Base-by-base conservation (phyloP, 805 yeast species). In the Priceomyces fermenticarens region DNA sequence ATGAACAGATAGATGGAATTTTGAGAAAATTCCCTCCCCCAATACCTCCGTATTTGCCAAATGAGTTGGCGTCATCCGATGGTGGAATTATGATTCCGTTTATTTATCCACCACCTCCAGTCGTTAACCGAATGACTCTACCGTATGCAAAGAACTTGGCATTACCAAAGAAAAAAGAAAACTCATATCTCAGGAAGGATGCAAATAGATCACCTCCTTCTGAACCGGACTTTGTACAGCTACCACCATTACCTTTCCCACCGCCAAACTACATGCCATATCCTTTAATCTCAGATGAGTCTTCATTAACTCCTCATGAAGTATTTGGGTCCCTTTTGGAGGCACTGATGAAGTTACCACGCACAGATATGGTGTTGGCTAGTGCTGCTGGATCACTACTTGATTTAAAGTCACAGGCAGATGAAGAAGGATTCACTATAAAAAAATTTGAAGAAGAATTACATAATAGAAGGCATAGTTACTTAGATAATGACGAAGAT, bases 191-290 rank as follows among this genome's bases (percentile, higher is more conserved):
- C 10, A 32, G 23, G 13, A 26, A n/a, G 17, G 35, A 32, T 11
- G 14, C 32, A 17, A 26, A 17, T 14, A 9, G 10, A 10, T 32
- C 36, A 10, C 39, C 36, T 23, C 11, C 14, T 2, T 23, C 32
- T 6, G 36, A 35, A 3, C 12, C n/a, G 10, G 16, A 13, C 10
- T 43, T 36, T 36, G 47, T 48, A 17, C 47, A 46, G 40, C 55
- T 65, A 17, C 70, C 73, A 4, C 75, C 75, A 8, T 55, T 70
- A 26, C 74, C 75, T 11, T 70, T 70, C 36, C 74, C 75, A 5
- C 75, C 74, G 2, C 58, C 61, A n/a, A 59, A 65, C 39, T 70
- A 58, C 53, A 70, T 70, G 74, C 72, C 75, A 4, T 68, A 67
- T 43, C 72, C 73, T 1, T 46, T 70, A 27, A 42, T 58, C n/a